Percentiles rank a stretch among this genome's conserved stretches.
Conservation (phyloP, 495 filamentous ascomycete genomes). For the Penicillium roqueforti region DNA sequence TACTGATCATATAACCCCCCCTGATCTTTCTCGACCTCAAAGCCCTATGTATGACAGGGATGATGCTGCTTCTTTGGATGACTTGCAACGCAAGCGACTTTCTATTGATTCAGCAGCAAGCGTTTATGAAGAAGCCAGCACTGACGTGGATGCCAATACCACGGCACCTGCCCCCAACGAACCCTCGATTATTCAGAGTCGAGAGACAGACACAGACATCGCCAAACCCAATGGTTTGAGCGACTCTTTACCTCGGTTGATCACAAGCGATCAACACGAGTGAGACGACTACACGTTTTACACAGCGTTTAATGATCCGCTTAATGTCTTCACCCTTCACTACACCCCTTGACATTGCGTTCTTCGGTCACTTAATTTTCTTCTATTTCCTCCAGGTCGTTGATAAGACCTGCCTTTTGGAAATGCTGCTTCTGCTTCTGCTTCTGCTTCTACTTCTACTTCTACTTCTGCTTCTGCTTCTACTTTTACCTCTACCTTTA, state of each 20-base stretch:
- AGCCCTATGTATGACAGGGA: slow-evolving; percentile 6
- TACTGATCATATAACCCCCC: not conserved
- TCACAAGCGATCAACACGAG: slow-evolving; percentile 8
- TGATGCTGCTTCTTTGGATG: slow-evolving; percentile 9
- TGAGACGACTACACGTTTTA: slow-evolving; percentile 15
- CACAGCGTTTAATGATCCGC: slow-evolving; percentile 14
- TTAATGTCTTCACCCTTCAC: slow-evolving; percentile 18
- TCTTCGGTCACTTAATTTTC: slow-evolving; percentile 14
- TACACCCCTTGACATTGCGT: slow-evolving; percentile 6
- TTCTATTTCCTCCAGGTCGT: not conserved
- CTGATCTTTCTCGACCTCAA: slow-evolving; percentile 5
- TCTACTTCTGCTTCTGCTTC: not conserved
- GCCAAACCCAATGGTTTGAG: not conserved
- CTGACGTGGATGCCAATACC: not conserved
- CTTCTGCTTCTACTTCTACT: too few species aligned
- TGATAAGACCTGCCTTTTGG: slow-evolving; percentile 6
- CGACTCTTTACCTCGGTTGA: slow-evolving; percentile 1
- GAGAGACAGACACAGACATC: not conserved
- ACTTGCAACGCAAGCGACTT: slow-evolving; percentile 6
- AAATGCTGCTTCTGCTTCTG: slow-evolving; percentile 2
- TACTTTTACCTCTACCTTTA: not conserved
- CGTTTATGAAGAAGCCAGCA: slow-evolving; percentile 26
- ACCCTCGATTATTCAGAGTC: not conserved
- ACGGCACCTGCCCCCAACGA: not conserved
- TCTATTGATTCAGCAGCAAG: slow-evolving; percentile 24